phyloP scores from a whole-genome alignment of 164 flowering plant species.

The Macadamia tetraphylla region DNA sequence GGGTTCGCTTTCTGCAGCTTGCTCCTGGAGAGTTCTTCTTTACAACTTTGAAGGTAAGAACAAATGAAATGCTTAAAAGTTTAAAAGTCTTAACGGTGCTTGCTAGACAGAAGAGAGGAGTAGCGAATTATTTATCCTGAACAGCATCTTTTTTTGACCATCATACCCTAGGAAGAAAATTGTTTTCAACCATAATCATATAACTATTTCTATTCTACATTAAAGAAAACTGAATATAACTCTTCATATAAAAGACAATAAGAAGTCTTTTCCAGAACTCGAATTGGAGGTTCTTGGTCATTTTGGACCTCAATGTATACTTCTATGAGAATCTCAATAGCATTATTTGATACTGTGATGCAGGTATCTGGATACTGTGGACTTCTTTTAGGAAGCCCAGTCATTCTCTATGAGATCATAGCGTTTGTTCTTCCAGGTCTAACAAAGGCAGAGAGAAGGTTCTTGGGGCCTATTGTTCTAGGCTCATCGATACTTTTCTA shows the following conservation, averaged over 20 bases:
- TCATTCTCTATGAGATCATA: conserved; percentile 92
- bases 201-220: too few relatives aligned
- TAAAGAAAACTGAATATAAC: too few relatives aligned
- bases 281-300: background rate
- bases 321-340: background rate
- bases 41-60: conserved; percentile 81
- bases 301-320: background rate
- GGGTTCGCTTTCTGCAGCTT: conserved; percentile 85
- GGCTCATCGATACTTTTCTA: conserved; percentile 96
- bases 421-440: conserved; percentile 96
- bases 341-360: conserved; percentile 9
- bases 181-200: too few relatives aligned
- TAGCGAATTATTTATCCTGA: too few relatives aligned
- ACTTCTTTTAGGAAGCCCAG: conserved; percentile 85
- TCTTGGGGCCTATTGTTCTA: conserved; percentile 86
- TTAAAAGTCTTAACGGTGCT: background rate
- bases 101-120: too few relatives aligned
- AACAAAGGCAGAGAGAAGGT: conserved; percentile 76
- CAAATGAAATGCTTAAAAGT: background rate
- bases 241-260: too few relatives aligned
- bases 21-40: conserved; percentile 99
- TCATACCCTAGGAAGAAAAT: too few relatives aligned
- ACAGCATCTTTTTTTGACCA: too few relatives aligned
- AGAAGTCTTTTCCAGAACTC: too few relatives aligned
- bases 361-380: conserved; percentile 99